Percentiles rank a stretch among this genome's conserved stretches.
phyloP scores from a whole-genome alignment of 805 yeast species.

The Huiozyma sinensis region DNA sequence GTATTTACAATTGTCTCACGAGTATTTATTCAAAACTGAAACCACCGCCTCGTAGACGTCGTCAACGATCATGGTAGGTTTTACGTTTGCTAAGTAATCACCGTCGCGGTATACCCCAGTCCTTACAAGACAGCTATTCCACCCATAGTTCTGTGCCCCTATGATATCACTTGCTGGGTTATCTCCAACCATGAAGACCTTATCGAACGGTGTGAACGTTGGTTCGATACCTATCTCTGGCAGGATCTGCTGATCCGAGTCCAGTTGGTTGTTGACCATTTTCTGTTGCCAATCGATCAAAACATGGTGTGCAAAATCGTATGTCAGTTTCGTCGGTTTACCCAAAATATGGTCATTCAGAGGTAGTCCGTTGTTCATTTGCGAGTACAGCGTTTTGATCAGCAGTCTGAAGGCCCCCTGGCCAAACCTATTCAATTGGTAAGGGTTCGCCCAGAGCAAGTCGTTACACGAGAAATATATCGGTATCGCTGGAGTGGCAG shows the following conservation, averaged over 20 bases:
- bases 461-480: slow-evolving; percentile 76
- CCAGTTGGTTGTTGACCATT: slow-evolving; percentile 13
- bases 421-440: slow-evolving; percentile 68
- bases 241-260: slow-evolving; percentile 18
- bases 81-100: slow-evolving; percentile 31
- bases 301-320: slow-evolving; percentile 72
- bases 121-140: slow-evolving; percentile 76
- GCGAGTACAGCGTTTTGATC: slow-evolving; percentile 47
- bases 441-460: slow-evolving; percentile 80
- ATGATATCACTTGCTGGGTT: slow-evolving; percentile 87
- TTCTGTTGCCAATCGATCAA: slow-evolving; percentile 42
- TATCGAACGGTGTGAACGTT: slow-evolving; percentile 34
- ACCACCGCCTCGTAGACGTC: slow-evolving; percentile 44
- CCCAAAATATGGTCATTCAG: slow-evolving; percentile 58
- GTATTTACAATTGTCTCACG: no score
- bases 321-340: slow-evolving; percentile 70
- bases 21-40: slow-evolving; percentile 10
- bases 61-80: slow-evolving; percentile 41
- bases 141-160: slow-evolving; percentile 81
- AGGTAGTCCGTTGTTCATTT: slow-evolving; percentile 37
- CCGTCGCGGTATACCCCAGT: slow-evolving; percentile 77
- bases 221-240: slow-evolving; percentile 39
- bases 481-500: slow-evolving; percentile 48
- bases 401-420: slow-evolving; percentile 76
- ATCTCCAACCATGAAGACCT: slow-evolving; percentile 94